Conservation (phyloP, 495 filamentous ascomycete species). For the Aspergillus wentii region DNA sequence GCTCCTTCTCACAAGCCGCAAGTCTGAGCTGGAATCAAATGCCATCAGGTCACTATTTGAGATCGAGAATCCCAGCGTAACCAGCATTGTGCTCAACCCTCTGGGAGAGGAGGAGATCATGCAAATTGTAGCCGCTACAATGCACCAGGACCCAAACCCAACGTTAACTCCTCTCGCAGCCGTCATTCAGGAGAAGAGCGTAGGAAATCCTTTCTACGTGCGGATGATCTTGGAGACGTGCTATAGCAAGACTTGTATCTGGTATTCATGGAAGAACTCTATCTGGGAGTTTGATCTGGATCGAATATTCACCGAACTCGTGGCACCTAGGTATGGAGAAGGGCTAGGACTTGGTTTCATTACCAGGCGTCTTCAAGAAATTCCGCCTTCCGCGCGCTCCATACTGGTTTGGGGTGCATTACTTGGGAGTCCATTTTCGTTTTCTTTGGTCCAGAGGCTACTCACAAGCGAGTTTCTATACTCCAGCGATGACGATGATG, state of each 20-base stretch:
- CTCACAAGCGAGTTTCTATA: conserved; percentile 63
- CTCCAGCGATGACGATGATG: conserved; percentile 33
- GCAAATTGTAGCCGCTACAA: conserved; percentile 69
- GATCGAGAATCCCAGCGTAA: conserved; percentile 44
- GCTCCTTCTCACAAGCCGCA: conserved; percentile 56
- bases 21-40: conserved; percentile 34
- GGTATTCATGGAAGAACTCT: conserved; percentile 77
- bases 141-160: conserved; percentile 44
- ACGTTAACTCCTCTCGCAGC: conserved; percentile 47
- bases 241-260: conserved; percentile 79
- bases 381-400: conserved; percentile 64
- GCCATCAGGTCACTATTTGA: conserved; percentile 39
- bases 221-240: conserved; percentile 86
- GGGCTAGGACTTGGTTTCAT: conserved; percentile 79
- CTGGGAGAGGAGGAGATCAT: conserved; percentile 71
- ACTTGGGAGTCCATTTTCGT: conserved; percentile 74
- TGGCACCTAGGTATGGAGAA: conserved; percentile 67
- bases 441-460: conserved; percentile 71
- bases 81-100: conserved; percentile 60
- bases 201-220: conserved; percentile 83
- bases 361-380: conserved; percentile 66
- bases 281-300: conserved; percentile 83
- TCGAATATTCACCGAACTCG: conserved; percentile 74
- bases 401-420: conserved; percentile 85
- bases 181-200: conserved; percentile 75